Base-by-base conservation (phyloP, 345 rosid genomes). In the Linum tenue region DNA sequence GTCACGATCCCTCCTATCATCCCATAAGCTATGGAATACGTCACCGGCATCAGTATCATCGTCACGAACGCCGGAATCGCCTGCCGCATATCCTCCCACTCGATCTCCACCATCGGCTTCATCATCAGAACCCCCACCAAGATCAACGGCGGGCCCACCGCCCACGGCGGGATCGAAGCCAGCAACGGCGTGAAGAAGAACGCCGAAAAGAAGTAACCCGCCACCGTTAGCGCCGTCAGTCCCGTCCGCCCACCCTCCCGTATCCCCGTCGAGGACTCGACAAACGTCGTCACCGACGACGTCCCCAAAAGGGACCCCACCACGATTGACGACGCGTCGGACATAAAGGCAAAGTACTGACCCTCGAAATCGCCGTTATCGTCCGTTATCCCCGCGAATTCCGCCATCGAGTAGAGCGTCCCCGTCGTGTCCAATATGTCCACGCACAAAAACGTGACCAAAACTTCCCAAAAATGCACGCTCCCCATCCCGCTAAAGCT, bases 51-150 rank as follows among this genome's bases (percentile, higher is more conserved):
- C 72, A 90, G 12, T 15, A 94, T 78, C 79, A 94, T 56, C 5
- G 99, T 94, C 59, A 90, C 64, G 8, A 94, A 94, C 1, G 87
- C 96, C 9, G 99, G 97, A 50, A 94, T 88, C 2, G 99, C 99
- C 42, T 90, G 74, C 64, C 79, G 82, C 99, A 94, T 94, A 59
- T 90, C 96, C 17, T 72, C 72, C 99, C 99, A 94, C 8, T 94
- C 80, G 2, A 94, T 82, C 69, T 94, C 99, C 78, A 75, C 85
- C 78, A 90, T 92, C 3, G 97, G 67, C 68, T 76, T 84, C 99
- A 94, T 94, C 99, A 94, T 94, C 85, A 94, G 22, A 67, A 88
- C 99, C 35, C 99, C 99, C 0, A 90, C 99, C 62, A 94, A 57
- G 3, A 94, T 81, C 81, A 94, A 63, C 40, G 96, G 99, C 17